Conservation (phyloP, 176 grass and related monocot species). For the Puccinellia tenuiflora region DNA sequence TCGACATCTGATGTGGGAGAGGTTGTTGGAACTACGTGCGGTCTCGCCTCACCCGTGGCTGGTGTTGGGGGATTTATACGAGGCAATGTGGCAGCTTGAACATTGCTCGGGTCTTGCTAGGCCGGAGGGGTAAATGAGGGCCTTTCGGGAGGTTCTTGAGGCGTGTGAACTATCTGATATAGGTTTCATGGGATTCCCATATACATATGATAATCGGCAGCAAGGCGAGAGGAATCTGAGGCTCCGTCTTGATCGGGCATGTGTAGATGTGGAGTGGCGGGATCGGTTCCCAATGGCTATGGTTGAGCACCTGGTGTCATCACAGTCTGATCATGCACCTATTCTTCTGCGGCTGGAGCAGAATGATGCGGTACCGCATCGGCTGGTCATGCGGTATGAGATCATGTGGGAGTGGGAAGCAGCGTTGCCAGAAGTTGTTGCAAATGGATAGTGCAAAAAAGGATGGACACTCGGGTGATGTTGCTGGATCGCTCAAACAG, state of each 20-base stretch:
- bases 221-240: not conserved
- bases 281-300: not conserved
- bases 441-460: not conserved
- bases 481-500: not conserved
- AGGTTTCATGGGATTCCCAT: not conserved
- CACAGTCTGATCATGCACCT: not conserved
- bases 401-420: not conserved
- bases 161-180: not conserved
- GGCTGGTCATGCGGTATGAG: not conserved
- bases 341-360: accelerated
- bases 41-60: not conserved
- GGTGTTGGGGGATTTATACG: not conserved
- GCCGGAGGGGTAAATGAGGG: too few relatives aligned
- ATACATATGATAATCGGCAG: not conserved
- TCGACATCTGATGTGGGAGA: not conserved
- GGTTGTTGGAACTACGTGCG: not conserved
- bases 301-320: not conserved
- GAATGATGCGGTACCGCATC: not conserved
- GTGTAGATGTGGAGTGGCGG: not conserved
- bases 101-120: too few relatives aligned
- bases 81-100: not conserved
- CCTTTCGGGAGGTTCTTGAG: too few relatives aligned
- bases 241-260: not conserved
- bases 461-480: not conserved
- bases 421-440: not conserved